Evolutionary conservation across 2,329 filamentous ascomycete species (phyloP), one percentile per base, ranked within the genome.

Genomic region (Cercospora sp.): DNA sequence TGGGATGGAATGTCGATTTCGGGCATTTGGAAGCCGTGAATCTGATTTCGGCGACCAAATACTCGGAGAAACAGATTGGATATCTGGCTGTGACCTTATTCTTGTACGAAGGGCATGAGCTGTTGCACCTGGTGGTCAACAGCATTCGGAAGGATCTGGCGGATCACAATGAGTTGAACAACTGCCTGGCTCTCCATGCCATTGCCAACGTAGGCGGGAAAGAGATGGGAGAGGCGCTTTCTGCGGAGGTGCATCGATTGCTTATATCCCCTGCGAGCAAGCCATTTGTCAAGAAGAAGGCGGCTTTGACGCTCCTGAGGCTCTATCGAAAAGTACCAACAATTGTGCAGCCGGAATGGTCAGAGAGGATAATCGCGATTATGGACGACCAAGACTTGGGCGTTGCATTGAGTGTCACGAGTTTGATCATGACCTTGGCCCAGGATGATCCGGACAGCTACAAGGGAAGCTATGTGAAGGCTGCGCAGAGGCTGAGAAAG

Each of bases 271-370:
- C 95, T 53, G 90, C 90, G 8, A 98, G 94, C 0, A 99, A 98
- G 81, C 90, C 95, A 0, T 99, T 99, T 74, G 95, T 99, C 68
- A 99, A 99, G 86, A 99, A 99, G 83, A 99, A 99, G 85, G 94
- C 95, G 1, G 95, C 95, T 6, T 84, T 99, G 63, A 99, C 95
- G 0, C 86, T 99, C 39, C 87, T 99, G 64, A 91, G 95, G 64
- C 82, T 99, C 5, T 99, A 98, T 81, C 91, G 95, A 74, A 99
- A 99, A 82, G 89, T 94, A 76, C 93, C 94, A 1, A 91, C 89
- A 71, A 97, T 99, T 72, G 91, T 99, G 26, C 94, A 97, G 77
- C 91, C 93, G 31, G 94, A 97, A 82, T 99, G 95, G 95, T 92
- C 93, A 7, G 96, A 99, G 83, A 89, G 95, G 63, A 97, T 99